Conservation (phyloP, 129 eudicot species). For the Lactuca sativa region DNA sequence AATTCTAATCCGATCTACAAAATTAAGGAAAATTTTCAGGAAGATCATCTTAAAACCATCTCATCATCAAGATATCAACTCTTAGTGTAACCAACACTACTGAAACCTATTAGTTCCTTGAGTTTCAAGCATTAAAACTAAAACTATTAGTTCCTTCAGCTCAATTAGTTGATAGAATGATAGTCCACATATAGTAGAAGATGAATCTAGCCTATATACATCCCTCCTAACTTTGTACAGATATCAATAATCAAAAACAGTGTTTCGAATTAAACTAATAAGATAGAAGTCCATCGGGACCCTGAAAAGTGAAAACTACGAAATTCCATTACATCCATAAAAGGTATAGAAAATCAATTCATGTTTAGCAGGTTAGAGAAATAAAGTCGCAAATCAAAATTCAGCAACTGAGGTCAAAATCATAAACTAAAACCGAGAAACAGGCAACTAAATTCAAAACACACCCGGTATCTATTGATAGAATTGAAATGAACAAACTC, state of each 20-base stretch:
- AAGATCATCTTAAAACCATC: neutral
- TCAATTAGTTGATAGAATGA: conserved; percentile 7
- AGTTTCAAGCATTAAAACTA: neutral
- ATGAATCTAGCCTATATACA: neutral
- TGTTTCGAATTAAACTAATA: neutral
- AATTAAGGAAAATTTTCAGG: neutral
- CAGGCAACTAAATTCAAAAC: neutral
- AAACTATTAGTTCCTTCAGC: neutral
- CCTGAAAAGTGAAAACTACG: conserved; percentile 15
- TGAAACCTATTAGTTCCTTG: too few relatives aligned
- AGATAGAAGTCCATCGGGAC: neutral
- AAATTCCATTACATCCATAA: neutral
- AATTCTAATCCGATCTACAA: conserved; percentile 15
- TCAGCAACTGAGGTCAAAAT: conserved; percentile 11
- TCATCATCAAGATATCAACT: too few relatives aligned
- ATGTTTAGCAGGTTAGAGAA: neutral
- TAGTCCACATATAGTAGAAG: neutral
- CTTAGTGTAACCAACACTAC: too few relatives aligned
- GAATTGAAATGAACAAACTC: conserved; percentile 6
- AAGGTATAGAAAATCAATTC: neutral
- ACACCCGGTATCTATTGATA: neutral
- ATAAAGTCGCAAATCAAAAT: conserved; percentile 10
- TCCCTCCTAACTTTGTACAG: neutral
- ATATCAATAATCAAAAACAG: conserved; percentile 6
- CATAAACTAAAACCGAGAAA: neutral